Percentiles rank a stretch among this genome's conserved stretches.
Evolutionary conservation across 257 asterid species (phyloP).

Genomic region (Solanum appendiculatum): DNA sequence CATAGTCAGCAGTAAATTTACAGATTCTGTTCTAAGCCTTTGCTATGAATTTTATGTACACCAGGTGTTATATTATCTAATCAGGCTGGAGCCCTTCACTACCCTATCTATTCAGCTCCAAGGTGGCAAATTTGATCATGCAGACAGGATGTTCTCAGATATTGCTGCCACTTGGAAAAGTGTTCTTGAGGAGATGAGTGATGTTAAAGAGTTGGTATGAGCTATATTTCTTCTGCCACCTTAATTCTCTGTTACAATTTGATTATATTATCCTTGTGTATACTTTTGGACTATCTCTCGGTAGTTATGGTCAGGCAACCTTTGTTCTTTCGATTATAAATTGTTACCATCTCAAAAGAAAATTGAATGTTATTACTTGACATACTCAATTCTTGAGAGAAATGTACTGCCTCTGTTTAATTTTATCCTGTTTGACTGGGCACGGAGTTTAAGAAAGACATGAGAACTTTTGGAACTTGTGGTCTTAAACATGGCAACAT

Average conservation of each 20-base stretch:
- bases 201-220: constrained; percentile 88
- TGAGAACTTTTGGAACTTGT: neutral
- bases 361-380: neutral
- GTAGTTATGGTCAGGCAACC: neutral
- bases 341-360: neutral
- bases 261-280: neutral
- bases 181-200: constrained; percentile 98
- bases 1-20: neutral
- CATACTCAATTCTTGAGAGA: neutral
- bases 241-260: neutral
- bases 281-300: neutral
- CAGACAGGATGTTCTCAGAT: constrained; percentile 96
- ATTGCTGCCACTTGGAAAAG: constrained; percentile 92
- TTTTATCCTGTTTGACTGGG: neutral
- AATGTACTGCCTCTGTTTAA: neutral
- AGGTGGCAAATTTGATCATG: constrained; percentile 98
- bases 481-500: neutral
- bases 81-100: constrained; percentile 92
- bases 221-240: neutral
- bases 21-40: neutral
- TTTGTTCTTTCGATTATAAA: neutral
- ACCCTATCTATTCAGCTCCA: constrained; percentile 94
- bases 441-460: neutral
- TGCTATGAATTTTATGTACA: constrained; percentile 10
- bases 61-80: constrained; percentile 90